Evolutionary conservation across 306 rosid species (phyloP).

Genomic region (Cucurbita pepo): DNA sequence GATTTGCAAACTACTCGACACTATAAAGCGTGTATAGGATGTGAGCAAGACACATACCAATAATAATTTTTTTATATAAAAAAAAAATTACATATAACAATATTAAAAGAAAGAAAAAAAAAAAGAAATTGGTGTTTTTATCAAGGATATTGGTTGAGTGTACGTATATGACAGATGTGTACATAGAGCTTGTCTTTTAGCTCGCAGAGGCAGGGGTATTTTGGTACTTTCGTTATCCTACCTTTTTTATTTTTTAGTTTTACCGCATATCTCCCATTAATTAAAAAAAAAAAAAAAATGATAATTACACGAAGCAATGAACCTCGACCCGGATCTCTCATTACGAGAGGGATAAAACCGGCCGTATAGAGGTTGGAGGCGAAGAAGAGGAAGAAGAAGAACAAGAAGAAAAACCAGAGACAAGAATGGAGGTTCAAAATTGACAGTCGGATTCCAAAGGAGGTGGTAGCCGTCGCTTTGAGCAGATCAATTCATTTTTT

Average conservation of each 20-base stretch:
- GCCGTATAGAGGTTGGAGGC: background rate
- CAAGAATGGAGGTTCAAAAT: constrained; percentile 12
- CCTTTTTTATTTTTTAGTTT: background rate
- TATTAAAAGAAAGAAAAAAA: background rate
- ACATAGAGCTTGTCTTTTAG: background rate
- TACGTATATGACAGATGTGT: constrained; percentile 1
- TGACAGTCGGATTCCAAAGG: constrained; percentile 6
- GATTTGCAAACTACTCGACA: no score
- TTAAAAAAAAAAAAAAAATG: background rate
- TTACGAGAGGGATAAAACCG: background rate
- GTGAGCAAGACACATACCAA: no score
- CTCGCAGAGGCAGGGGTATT: background rate
- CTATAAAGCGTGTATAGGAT: no score
- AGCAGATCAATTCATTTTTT: background rate
- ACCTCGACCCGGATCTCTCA: constrained; percentile 9
- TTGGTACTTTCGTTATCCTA: background rate
- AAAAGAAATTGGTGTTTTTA: background rate
- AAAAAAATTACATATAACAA: background rate
- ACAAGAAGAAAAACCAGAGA: background rate
- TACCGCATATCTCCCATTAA: background rate
- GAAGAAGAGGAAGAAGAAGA: background rate
- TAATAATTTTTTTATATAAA: no score
- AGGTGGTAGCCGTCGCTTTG: constrained; percentile 13
- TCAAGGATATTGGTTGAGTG: constrained; percentile 1
- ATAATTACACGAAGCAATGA: background rate